Conservation (phyloP, 192 early-diverging fungal species). For the Gryganskiella cystojenkinii region DNA sequence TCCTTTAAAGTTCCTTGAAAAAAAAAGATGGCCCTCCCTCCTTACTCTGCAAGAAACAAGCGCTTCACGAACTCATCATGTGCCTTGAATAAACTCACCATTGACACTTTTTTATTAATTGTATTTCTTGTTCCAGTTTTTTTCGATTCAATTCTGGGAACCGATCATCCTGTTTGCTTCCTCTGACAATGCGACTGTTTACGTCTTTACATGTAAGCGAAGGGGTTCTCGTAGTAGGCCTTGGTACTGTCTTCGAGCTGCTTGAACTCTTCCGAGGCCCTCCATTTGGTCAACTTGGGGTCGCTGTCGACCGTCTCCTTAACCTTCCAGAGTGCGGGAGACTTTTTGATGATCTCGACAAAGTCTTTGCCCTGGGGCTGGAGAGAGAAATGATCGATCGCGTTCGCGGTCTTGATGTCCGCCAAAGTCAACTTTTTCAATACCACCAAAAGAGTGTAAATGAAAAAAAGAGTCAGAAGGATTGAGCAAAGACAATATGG, state of each 20-base stretch:
- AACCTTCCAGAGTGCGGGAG: constrained; percentile 10
- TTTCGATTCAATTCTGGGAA: no score
- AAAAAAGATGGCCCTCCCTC: no score
- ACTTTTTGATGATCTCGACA: constrained; percentile 5
- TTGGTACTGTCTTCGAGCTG: neutral
- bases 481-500: neutral
- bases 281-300: constrained; percentile 1
- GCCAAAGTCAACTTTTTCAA: neutral
- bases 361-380: constrained; percentile 6
- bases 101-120: no score
- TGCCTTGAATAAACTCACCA: no score
- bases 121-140: no score
- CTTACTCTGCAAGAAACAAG: no score
- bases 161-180: no score
- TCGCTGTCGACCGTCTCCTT: constrained; percentile 10
- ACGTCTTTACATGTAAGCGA: no score
- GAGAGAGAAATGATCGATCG: constrained; percentile 3
- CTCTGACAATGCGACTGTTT: no score
- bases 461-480: neutral
- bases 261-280: constrained; percentile 4
- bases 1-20: no score
- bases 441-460: neutral
- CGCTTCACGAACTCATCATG: no score
- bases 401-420: constrained; percentile 11
- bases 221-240: neutral